Evolutionary conservation across 345 rosid genomes (phyloP).

Genomic region (Eucalyptus camaldulensis): DNA sequence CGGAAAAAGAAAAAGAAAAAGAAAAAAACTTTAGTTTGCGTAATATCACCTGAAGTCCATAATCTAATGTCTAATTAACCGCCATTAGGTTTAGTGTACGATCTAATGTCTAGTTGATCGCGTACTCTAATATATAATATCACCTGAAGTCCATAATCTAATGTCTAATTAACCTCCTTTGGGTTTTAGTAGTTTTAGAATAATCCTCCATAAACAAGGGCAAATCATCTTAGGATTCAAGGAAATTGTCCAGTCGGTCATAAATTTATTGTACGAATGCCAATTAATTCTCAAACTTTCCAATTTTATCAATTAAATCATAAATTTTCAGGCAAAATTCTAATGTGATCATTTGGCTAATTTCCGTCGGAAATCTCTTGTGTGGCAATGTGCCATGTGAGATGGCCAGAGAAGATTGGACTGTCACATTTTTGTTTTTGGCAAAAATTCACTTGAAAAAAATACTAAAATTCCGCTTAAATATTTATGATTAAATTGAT

Average conservation of each 20-base stretch:
- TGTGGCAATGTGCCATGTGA: neutral
- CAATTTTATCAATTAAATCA: neutral
- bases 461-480: accelerated
- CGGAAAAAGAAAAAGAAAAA: neutral
- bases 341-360: neutral
- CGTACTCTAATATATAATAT: neutral
- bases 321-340: accelerated
- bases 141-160: too few species aligned
- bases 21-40: neutral
- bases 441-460: neutral
- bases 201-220: neutral
- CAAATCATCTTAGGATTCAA: neutral
- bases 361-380: neutral
- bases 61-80: neutral
- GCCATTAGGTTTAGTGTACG: neutral
- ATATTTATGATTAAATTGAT: too few species aligned
- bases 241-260: neutral
- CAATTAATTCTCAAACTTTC: neutral
- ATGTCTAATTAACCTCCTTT: too few species aligned
- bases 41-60: neutral
- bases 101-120: neutral
- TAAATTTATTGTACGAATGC: accelerated
- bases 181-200: neutral
- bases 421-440: neutral
- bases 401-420: neutral